Conservation (phyloP, 2,329 filamentous ascomycete species). For the Helminthosporium solani region DNA sequence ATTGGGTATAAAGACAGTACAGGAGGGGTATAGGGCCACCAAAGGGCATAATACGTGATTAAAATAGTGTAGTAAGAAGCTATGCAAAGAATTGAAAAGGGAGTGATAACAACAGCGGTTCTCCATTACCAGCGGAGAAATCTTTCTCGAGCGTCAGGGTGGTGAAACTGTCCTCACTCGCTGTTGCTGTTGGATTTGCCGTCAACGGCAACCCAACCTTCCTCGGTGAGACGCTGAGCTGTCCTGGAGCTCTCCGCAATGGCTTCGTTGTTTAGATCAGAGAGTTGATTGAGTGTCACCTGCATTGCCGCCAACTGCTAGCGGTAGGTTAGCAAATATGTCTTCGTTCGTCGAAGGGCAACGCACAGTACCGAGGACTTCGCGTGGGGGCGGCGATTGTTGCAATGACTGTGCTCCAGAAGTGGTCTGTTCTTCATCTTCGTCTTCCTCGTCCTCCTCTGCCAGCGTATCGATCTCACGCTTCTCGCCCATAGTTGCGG, state of each 20-base stretch:
- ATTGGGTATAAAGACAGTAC: no score
- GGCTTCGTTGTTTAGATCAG: constrained; percentile 37
- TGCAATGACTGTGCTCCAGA: constrained; percentile 13
- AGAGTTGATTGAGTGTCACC: constrained; percentile 37
- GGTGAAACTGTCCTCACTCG: background rate
- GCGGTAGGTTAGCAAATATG: constrained; percentile 28
- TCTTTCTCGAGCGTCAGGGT: no score
- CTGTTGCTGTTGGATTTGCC: constrained; percentile 5
- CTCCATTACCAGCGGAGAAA: no score
- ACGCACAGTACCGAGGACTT: constrained; percentile 42
- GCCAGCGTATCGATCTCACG: constrained; percentile 32
- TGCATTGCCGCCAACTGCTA: constrained; percentile 45
- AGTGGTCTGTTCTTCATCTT: constrained; percentile 19
- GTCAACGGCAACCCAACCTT: constrained; percentile 24
- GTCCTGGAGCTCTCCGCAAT: constrained; percentile 38
- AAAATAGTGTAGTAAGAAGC: no score
- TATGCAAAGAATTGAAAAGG: no score
- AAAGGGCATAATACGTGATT: no score
- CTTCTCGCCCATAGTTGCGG: constrained; percentile 37
- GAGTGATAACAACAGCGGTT: no score
- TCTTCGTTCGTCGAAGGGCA: background rate
- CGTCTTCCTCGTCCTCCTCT: constrained; percentile 36
- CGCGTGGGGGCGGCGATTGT: constrained; percentile 14
- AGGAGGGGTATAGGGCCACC: no score
- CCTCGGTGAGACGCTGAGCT: constrained; percentile 31